Evolutionary conservation across 2,329 filamentous ascomycete genomes (phyloP).

Genomic region (Rutstroemia sydowiana): DNA sequence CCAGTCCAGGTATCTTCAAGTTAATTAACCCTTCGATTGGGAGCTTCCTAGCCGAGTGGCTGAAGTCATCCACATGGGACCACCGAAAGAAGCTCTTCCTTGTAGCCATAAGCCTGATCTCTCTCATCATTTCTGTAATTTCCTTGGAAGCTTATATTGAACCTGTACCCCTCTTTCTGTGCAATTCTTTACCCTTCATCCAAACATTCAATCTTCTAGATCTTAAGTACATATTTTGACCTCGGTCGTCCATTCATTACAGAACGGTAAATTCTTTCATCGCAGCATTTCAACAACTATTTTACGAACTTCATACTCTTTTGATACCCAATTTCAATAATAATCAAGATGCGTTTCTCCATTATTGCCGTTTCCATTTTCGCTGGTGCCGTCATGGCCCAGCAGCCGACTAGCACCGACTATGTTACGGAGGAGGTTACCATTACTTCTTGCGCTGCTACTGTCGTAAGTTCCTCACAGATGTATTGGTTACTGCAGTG

Average conservation of each 20-base stretch:
- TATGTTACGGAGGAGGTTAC: slow-evolving; percentile 11
- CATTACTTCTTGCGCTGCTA: slow-evolving; percentile 10
- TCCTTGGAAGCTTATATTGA: slow-evolving; percentile 18
- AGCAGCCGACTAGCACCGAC: slow-evolving; percentile 9
- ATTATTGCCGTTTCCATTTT: slow-evolving; percentile 12
- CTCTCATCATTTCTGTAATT: slow-evolving; percentile 12
- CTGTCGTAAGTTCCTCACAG: background rate
- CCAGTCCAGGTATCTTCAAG: background rate
- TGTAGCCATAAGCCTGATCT: background rate
- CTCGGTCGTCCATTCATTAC: slow-evolving; percentile 30
- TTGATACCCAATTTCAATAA: slow-evolving; percentile 4
- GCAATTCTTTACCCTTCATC: slow-evolving; percentile 18
- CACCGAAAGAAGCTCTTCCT: slow-evolving; percentile 5
- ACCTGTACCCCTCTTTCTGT: slow-evolving; percentile 6
- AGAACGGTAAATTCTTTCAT: slow-evolving; percentile 15
- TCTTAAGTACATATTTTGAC: slow-evolving; percentile 21
- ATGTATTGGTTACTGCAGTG: background rate
- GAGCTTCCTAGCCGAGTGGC: background rate
- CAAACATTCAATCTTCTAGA: slow-evolving; percentile 17
- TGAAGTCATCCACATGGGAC: slow-evolving; percentile 7
- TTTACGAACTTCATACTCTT: background rate
- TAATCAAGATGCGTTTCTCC: slow-evolving; percentile 18
- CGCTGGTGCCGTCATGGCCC: slow-evolving; percentile 11
- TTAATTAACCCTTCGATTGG: slow-evolving; percentile 1
- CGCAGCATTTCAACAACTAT: slow-evolving; percentile 19